These are phyloP conservation scores for Tubosaeta sp. DNA, from an alignment of 768 basidiomycete species.

Conservation along the genomic window DNA sequence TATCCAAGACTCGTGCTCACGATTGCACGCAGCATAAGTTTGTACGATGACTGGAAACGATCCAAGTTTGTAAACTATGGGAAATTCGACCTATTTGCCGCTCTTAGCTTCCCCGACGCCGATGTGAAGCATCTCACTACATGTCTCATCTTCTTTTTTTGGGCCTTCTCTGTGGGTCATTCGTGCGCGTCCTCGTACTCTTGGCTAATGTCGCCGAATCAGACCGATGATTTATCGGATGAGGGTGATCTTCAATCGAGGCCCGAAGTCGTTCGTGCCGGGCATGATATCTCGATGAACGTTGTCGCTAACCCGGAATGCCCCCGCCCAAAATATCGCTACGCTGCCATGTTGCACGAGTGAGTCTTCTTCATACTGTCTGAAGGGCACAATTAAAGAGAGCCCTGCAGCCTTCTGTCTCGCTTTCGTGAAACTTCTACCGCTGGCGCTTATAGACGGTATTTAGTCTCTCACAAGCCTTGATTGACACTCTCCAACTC, in stretches of 20 bases:
- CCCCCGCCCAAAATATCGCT: slow-evolving; percentile 31
- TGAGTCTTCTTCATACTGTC: slow-evolving; percentile 15
- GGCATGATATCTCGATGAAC: slow-evolving; percentile 30
- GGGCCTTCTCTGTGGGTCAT: slow-evolving; percentile 35
- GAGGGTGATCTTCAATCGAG: slow-evolving; percentile 33
- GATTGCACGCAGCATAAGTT: slow-evolving; percentile 19
- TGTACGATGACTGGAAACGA: slow-evolving; percentile 34
- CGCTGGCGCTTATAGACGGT: slow-evolving; percentile 34
- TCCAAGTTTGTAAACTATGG: slow-evolving; percentile 35
- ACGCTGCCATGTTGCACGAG: slow-evolving; percentile 39
- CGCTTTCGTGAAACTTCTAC: slow-evolving; percentile 36
- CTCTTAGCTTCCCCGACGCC: slow-evolving; percentile 37
- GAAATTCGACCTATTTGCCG: slow-evolving; percentile 37
- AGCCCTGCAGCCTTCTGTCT: slow-evolving; percentile 24
- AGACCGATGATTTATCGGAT: slow-evolving; percentile 37
- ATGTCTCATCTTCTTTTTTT: slow-evolving; percentile 36
- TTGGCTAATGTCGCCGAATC: slow-evolving; percentile 2
- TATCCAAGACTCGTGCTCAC: not conserved
- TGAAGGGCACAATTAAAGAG: slow-evolving; percentile 10
- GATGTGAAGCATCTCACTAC: slow-evolving; percentile 33
- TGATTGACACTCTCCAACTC: not conserved
- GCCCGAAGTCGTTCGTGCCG: slow-evolving; percentile 32
- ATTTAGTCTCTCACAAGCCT: not conserved
- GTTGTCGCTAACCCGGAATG: slow-evolving; percentile 27
- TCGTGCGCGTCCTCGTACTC: not conserved